Evolutionary conservation across 139 green algal species (phyloP), one percentile per base, ranked within the genome.

Genomic region (Auxenochlorella pyrenoidosa): DNA sequence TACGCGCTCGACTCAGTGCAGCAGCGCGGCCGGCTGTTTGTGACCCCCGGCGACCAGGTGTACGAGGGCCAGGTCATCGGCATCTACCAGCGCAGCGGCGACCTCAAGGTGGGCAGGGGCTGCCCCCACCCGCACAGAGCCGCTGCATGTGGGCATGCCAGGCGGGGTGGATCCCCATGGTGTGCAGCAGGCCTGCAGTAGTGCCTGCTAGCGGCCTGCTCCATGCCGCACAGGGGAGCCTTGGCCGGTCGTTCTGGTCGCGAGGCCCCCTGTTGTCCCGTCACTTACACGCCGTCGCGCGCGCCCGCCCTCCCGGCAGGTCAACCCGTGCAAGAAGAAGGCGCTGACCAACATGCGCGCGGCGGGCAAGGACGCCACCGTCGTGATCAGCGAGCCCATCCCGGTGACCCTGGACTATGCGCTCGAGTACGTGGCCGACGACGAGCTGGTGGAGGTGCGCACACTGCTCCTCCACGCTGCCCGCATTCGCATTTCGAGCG

Each of bases 311-410:
- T 36, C 5, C 78, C 30, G 38, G 60, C 83, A 87, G 83, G 89
- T 99, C 77, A 99, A 99, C 88, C 93, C 97, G 0, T 99, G 96
- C 96, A 99, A 99, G 93, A 93, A 93, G 87, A 99, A 99, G 96
- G 91, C 92, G 44, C 83, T 90, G 40, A 99, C 96, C 71, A 98
- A 98, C 92, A 95, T 98, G 92, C 93, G 96, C 54, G 95, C 94
- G 43, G 92, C 95, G 0, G 89, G 91, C 80, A 97, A 96, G 65
- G 95, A 98, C 38, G 84, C 90, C 70, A 93, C 88, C 22, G 71
- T 86, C 0, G 94, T 92, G 2, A 94, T 98, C 38, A 91, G 93
- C 73, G 93, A 96, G 90, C 85, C 96, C 40, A 94, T 95, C 79
- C 86, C 89, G 80, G 95, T 99, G 85, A 93, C 79, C 26, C 90